Evolutionary conservation across 148 eudicot species (phyloP), one percentile per base, ranked within the genome.

Genomic region (Vaccinium darrowii): DNA sequence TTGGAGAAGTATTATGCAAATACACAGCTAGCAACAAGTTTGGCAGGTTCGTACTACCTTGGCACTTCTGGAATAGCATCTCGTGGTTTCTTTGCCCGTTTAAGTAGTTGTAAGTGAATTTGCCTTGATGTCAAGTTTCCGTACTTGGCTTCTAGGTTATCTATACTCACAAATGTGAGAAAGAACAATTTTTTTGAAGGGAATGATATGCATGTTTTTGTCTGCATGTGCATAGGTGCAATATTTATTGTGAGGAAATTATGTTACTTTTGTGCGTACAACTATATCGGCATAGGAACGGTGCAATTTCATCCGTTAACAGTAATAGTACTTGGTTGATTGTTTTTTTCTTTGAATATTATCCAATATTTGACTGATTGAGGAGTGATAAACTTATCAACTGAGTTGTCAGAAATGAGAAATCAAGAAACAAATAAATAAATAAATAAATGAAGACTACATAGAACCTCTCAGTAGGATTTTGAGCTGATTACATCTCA

Each of bases 11-110:
- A 90, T 93, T 88, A 51, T 88, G 87, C 97, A 92, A 85, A 90
- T 96, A 90, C 93, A 56, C 83, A 92, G 86, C 33, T 92, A 93
- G 88, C 99, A 94, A 88, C 89, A 85, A 83, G 84, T 88, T 85
- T 96, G 98, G 99, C 95, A 96, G 99, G 99, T 96, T 33, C 36
- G 1, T 33, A 72, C 84, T 36, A 78, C 85, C 51, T 65, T 50
- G 43, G 16, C 47, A 62, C 49, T 80, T 84, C 25, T 54, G 39
- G 56, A 83, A 19, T 50, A 39, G 56, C 50, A 84, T 63, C 25
- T 72, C 47, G 5, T 30, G 23, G 25, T 43, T 50, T 76, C 36
- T 84, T 62, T 4, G 5, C 19, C 43, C n/a, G 4, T 51, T 30
- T 78, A 5, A 52, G 58, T 49, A 63, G 56, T 77, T 53, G 78